These are phyloP conservation scores for Cercospora sp. DNA, from an alignment of 2,329 filamentous ascomycete species.

Conservation along the genomic window DNA sequence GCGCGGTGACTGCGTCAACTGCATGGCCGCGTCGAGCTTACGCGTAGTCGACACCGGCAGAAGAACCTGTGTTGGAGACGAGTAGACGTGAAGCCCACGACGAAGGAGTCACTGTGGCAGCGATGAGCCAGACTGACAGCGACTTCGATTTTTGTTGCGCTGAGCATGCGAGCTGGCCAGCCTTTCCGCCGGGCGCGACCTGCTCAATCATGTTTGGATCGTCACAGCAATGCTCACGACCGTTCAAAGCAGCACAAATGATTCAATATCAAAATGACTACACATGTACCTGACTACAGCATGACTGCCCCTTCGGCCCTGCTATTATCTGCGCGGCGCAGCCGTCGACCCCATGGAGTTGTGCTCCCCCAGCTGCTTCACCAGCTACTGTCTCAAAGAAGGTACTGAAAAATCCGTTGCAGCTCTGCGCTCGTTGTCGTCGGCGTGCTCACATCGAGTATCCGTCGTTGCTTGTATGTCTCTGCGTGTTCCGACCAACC, in stretches of 20 bases:
- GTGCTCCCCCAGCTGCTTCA: neutral
- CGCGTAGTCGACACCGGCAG: neutral
- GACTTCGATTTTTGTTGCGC: neutral
- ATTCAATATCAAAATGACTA: neutral
- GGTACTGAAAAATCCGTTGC: neutral
- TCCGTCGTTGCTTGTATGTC: neutral
- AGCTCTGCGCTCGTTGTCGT: neutral
- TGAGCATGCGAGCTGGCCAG: neutral
- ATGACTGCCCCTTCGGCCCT: neutral
- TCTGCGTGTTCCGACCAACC: neutral
- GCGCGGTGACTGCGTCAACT: neutral
- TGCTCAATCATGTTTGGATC: neutral
- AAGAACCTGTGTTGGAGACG: neutral
- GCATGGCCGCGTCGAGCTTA: neutral
- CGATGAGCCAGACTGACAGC: neutral
- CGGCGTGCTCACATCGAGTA: neutral
- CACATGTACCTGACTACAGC: neutral
- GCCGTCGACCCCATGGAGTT: neutral
- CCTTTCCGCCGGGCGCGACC: neutral
- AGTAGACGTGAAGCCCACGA: neutral
- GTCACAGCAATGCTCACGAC: neutral
- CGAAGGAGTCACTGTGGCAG: neutral
- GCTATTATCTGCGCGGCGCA: neutral
- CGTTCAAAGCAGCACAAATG: neutral
- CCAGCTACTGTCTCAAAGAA: neutral